A percentile compares a stretch with the other conserved stretches of the same genome.
phyloP scores from a whole-genome alignment of 352 stramenopile genomes.

The Phytophthora hybrid region DNA sequence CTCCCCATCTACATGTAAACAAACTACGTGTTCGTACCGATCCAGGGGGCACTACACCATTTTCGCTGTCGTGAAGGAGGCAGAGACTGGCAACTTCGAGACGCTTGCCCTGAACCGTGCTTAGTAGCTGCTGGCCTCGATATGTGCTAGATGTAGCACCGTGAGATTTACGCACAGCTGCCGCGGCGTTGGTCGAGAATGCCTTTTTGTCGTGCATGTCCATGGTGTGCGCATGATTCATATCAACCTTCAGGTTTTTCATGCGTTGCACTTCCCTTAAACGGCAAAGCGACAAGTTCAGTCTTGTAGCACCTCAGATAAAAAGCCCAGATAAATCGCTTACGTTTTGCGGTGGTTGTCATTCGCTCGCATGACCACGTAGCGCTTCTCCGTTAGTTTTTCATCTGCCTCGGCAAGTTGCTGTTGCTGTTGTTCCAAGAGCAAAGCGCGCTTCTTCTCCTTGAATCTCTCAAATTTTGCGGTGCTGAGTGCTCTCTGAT shows the following conservation, averaged over 20 bases:
- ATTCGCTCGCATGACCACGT: conserved; percentile 66
- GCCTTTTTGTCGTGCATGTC: conserved; percentile 69
- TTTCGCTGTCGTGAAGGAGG: conserved; percentile 66
- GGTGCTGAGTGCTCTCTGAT: conserved; percentile 53
- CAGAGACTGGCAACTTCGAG: conserved; percentile 80
- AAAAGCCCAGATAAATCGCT: neutral
- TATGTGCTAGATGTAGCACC: conserved; percentile 62
- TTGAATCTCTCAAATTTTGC: conserved; percentile 71
- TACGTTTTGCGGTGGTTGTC: conserved; percentile 67
- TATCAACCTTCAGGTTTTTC: conserved; percentile 70
- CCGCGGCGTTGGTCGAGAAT: conserved; percentile 62
- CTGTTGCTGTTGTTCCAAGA: conserved; percentile 63
- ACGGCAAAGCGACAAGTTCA: conserved; percentile 11
- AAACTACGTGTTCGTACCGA: conserved; percentile 36
- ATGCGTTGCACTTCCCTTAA: conserved; percentile 73
- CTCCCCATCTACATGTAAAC: neutral
- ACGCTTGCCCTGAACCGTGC: conserved; percentile 73
- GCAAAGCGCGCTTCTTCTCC: conserved; percentile 56
- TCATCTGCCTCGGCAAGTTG: conserved; percentile 70
- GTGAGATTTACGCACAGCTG: conserved; percentile 53
- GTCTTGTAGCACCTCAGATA: neutral
- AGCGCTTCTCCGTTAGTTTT: conserved; percentile 79
- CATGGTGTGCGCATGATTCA: conserved; percentile 68
- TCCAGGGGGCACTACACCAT: conserved; percentile 53
- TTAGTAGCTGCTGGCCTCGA: conserved; percentile 75